These are phyloP conservation scores for Skeletonema grethae DNA, from an alignment of 108 stramenopile species.

Conservation along the genomic window DNA sequence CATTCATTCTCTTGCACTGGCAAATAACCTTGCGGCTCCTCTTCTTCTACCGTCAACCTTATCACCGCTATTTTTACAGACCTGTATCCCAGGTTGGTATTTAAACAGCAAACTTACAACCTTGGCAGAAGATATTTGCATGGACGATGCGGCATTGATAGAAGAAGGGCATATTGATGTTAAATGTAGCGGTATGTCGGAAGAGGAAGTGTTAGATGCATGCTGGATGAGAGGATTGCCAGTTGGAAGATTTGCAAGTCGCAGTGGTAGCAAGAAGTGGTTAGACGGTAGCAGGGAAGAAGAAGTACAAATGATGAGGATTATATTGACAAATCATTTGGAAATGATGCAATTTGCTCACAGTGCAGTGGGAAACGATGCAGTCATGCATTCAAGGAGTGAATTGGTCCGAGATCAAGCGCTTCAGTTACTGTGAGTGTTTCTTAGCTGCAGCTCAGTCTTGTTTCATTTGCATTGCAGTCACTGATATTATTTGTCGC, in stretches of 20 bases:
- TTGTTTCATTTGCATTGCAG: not conserved
- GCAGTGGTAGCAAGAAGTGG: not conserved
- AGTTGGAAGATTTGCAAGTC: constrained; percentile 9
- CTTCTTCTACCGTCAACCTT: constrained; percentile 15
- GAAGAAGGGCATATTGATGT: constrained; percentile 26
- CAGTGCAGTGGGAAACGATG: not conserved
- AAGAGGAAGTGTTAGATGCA: constrained; percentile 31
- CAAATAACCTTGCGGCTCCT: constrained; percentile 23
- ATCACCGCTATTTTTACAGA: constrained; percentile 19
- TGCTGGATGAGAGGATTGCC: constrained; percentile 35
- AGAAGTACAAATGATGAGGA: constrained; percentile 14
- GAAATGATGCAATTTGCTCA: constrained; percentile 29
- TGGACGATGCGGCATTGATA: constrained; percentile 34
- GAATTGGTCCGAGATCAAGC: constrained; percentile 31
- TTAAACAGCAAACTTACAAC: constrained; percentile 14
- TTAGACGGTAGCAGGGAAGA: constrained; percentile 2
- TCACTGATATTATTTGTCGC: not conserved
- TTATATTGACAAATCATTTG: constrained; percentile 32
- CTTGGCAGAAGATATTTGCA: constrained; percentile 33
- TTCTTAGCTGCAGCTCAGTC: not conserved
- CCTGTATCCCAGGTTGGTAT: constrained; percentile 14
- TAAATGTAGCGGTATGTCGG: constrained; percentile 19
- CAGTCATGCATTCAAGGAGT: constrained; percentile 16
- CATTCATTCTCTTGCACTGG: constrained; percentile 32
- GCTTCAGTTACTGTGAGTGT: constrained; percentile 25